phyloP scores from a whole-genome alignment of 1,284 basidiomycete species.

The Exsudoporus floridanus region DNA sequence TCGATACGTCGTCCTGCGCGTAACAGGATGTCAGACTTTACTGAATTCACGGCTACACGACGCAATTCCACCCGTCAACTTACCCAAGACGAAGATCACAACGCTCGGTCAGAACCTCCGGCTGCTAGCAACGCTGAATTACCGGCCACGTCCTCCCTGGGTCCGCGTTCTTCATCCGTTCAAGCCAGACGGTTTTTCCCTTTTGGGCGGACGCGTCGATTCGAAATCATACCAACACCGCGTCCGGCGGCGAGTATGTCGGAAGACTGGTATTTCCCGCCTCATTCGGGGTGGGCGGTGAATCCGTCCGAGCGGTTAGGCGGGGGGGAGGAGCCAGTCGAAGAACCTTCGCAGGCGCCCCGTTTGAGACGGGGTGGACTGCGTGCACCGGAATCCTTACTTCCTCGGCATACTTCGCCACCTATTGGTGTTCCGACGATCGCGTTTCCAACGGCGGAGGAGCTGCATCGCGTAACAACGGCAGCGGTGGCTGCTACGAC shows the following conservation, averaged over 20 bases:
- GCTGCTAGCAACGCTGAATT: constrained; percentile 6
- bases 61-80: constrained; percentile 37
- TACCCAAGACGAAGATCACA: constrained; percentile 27
- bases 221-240: constrained; percentile 32
- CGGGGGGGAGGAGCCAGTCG: constrained; percentile 21
- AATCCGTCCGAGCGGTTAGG: constrained; percentile 20
- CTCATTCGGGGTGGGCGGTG: constrained; percentile 25
- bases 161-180: constrained; percentile 18
- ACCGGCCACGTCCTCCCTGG: constrained; percentile 8
- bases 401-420: constrained; percentile 47
- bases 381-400: constrained; percentile 56
- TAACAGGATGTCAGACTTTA: constrained; percentile 60
- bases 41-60: constrained; percentile 64
- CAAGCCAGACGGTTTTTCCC: constrained; percentile 35
- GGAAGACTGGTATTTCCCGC: constrained; percentile 37
- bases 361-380: constrained; percentile 60
- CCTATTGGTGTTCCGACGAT: constrained; percentile 24
- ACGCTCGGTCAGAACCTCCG: constrained; percentile 10
- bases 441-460: constrained; percentile 24
- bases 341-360: constrained; percentile 37
- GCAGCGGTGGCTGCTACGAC: constrained; percentile 5
- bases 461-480: constrained; percentile 22
- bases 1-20: constrained; percentile 52
- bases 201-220: constrained; percentile 32
- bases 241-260: constrained; percentile 28